Evolutionary conservation across 768 basidiomycete species (phyloP).

Genomic region (Amanita phalloides): DNA sequence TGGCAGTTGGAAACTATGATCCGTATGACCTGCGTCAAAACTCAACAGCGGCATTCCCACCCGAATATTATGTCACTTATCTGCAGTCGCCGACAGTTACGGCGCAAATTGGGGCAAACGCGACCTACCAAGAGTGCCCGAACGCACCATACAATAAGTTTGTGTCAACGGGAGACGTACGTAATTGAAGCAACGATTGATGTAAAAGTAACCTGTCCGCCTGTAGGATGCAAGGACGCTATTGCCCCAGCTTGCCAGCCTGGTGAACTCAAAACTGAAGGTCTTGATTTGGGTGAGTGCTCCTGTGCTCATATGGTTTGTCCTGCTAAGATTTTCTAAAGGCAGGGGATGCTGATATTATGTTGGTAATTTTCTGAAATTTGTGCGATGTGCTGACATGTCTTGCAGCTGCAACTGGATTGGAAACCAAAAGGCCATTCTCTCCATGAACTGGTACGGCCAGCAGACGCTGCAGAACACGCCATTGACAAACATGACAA

Average conservation of each 20-base stretch:
- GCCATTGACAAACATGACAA: constrained; percentile 44
- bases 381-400: not conserved
- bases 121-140: constrained; percentile 37
- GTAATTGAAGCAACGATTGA: constrained; percentile 7
- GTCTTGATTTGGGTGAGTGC: constrained; percentile 34
- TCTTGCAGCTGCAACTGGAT: constrained; percentile 34
- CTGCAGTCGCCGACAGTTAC: constrained; percentile 24
- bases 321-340: constrained; percentile 12
- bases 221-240: constrained; percentile 40
- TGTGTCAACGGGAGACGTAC: constrained; percentile 43
- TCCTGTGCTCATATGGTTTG: constrained; percentile 5
- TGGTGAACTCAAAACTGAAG: constrained; percentile 31
- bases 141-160: constrained; percentile 32
- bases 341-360: constrained; percentile 43
- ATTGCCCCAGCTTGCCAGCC: constrained; percentile 35
- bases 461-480: constrained; percentile 26
- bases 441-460: constrained; percentile 36
- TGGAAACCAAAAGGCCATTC: constrained; percentile 30
- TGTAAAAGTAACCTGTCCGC: not conserved
- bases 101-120: constrained; percentile 41
- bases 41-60: constrained; percentile 40
- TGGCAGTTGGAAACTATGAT: constrained; percentile 44
- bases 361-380: constrained; percentile 20
- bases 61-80: constrained; percentile 42
- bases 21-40: constrained; percentile 50